Evolutionary conservation across 1,284 basidiomycete species (phyloP).

Genomic region (Trichosporon inkin): DNA sequence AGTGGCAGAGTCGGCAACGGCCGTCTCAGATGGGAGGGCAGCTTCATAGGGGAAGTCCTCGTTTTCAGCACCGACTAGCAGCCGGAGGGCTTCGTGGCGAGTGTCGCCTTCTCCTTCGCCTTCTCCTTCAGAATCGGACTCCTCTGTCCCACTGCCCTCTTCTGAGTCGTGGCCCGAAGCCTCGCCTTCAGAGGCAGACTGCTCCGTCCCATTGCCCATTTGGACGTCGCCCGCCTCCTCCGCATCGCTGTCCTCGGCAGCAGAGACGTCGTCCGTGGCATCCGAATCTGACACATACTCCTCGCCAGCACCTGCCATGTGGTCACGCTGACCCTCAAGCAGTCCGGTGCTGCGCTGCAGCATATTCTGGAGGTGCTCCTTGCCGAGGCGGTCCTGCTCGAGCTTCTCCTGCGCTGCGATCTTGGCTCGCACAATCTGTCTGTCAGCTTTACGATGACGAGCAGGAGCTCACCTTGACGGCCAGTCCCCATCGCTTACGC

Average conservation of each 20-base stretch:
- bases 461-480: slow-evolving; percentile 65
- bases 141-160: slow-evolving; percentile 13
- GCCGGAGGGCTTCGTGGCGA: neutral
- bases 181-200: slow-evolving; percentile 27
- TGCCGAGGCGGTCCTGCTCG: slow-evolving; percentile 65
- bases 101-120: neutral
- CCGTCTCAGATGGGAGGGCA: neutral
- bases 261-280: slow-evolving; percentile 31
- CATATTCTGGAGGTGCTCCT: slow-evolving; percentile 84
- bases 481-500: slow-evolving; percentile 72
- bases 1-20: neutral
- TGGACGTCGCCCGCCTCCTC: slow-evolving; percentile 24
- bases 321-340: slow-evolving; percentile 74
- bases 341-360: slow-evolving; percentile 84
- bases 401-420: slow-evolving; percentile 58
- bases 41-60: neutral
- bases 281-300: slow-evolving; percentile 21
- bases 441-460: neutral
- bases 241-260: slow-evolving; percentile 43
- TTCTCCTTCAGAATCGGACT: neutral
- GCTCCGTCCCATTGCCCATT: slow-evolving; percentile 18
- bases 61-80: neutral
- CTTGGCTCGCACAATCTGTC: slow-evolving; percentile 63
- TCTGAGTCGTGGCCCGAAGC: slow-evolving; percentile 25
- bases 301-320: slow-evolving; percentile 53